Percentiles rank a stretch among this genome's conserved stretches.
Conservation (phyloP, 2,329 filamentous ascomycete genomes). For the Trichoderma polysporum region DNA sequence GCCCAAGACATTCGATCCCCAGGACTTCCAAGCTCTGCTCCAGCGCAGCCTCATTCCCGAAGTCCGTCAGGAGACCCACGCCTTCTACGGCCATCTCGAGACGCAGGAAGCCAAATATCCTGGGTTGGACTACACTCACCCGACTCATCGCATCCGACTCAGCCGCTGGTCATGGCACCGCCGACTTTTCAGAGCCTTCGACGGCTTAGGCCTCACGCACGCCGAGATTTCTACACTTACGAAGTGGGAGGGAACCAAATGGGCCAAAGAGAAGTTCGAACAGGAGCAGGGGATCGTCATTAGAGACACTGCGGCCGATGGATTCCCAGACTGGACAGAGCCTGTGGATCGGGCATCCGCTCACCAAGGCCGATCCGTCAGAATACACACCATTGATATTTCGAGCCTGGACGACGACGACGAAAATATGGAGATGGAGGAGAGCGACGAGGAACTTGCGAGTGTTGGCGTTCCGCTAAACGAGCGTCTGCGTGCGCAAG, state of each 20-base stretch:
- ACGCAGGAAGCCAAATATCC: slow-evolving; percentile 80
- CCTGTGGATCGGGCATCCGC: slow-evolving; percentile 26
- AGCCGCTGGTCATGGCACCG: slow-evolving; percentile 75
- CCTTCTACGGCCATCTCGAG: slow-evolving; percentile 77
- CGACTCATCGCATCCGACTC: slow-evolving; percentile 73
- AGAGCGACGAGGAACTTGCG: slow-evolving; percentile 50
- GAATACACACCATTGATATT: slow-evolving; percentile 14
- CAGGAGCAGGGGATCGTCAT: slow-evolving; percentile 70
- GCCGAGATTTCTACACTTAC: slow-evolving; percentile 70
- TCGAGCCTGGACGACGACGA: slow-evolving; percentile 28
- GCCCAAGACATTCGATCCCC: slow-evolving; percentile 65
- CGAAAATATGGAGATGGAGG: slow-evolving; percentile 46
- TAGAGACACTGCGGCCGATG: slow-evolving; percentile 68
- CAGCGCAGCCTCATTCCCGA: slow-evolving; percentile 71
- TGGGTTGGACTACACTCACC: slow-evolving; percentile 73
- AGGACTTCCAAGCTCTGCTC: slow-evolving; percentile 68
- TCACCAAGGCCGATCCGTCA: slow-evolving; percentile 11
- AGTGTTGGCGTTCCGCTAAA: slow-evolving; percentile 64
- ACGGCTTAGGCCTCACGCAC: slow-evolving; percentile 65
- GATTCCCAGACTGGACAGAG: slow-evolving; percentile 58
- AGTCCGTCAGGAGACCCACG: slow-evolving; percentile 74
- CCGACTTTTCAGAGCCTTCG: slow-evolving; percentile 73
- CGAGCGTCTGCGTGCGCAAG: slow-evolving; percentile 62
- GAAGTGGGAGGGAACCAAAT: slow-evolving; percentile 80
- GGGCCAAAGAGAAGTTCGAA: slow-evolving; percentile 80